These are phyloP conservation scores for Lepraria neglecta DNA, from an alignment of 495 filamentous ascomycete genomes.

Conservation along the genomic window DNA sequence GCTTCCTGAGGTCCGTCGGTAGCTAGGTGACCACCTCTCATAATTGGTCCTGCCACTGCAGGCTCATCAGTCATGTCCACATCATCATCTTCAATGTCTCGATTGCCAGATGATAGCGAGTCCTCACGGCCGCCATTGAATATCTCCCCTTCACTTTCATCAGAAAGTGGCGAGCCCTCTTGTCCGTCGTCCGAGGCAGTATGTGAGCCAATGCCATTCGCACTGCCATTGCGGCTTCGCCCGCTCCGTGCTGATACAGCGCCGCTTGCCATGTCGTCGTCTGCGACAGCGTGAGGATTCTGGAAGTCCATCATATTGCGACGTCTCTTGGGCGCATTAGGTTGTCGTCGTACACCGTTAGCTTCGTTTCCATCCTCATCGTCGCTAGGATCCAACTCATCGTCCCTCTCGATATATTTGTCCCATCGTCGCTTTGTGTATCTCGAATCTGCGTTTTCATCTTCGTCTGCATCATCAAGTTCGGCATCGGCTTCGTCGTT, in stretches of 20 bases:
- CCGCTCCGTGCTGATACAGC: conserved; percentile 45
- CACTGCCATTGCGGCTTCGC: conserved; percentile 37
- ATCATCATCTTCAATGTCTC: conserved; percentile 52
- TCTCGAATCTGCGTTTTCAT: conserved; percentile 79
- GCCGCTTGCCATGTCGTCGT: conserved; percentile 61
- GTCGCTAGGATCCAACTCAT: conserved; percentile 60
- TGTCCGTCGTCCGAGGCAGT: conserved; percentile 40
- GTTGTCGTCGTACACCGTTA: conserved; percentile 63
- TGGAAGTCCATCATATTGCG: conserved; percentile 67
- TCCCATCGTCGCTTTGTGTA: conserved; percentile 82
- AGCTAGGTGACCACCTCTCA: conserved; percentile 22
- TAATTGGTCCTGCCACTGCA: conserved; percentile 26
- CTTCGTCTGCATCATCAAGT: conserved; percentile 82
- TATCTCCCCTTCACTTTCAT: conserved; percentile 38
- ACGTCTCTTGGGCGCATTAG: conserved; percentile 48
- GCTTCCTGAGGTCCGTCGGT: conserved; percentile 32
- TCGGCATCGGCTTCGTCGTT: conserved; percentile 84
- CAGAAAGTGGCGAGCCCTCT: conserved; percentile 46
- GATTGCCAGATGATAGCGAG: conserved; percentile 36
- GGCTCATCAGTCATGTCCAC: conserved; percentile 58
- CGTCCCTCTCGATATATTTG: conserved; percentile 61
- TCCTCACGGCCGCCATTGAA: conserved; percentile 39
- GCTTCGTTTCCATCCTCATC: conserved; percentile 76
- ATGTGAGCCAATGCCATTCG: conserved; percentile 34
- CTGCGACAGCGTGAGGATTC: conserved; percentile 53